A percentile compares a stretch with the other conserved stretches of the same genome.
phyloP scores from a whole-genome alignment of 106 monocot genomes.

The Gastrodia elata region DNA sequence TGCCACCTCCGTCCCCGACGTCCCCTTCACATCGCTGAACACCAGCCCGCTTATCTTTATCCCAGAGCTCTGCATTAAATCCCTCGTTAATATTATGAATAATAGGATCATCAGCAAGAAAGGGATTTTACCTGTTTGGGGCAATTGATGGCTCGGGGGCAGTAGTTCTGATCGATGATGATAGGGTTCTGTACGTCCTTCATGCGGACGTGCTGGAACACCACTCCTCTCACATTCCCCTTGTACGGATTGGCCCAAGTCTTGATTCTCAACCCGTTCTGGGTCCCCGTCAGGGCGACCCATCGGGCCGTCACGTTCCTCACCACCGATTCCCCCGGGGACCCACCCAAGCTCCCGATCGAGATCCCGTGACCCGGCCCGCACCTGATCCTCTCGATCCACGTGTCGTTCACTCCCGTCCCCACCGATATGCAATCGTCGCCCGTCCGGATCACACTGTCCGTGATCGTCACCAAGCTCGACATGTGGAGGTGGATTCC shows the following conservation, averaged over 20 bases:
- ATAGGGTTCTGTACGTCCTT: constrained; percentile 18
- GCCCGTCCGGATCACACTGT: constrained; percentile 18
- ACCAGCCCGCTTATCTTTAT: constrained; percentile 9
- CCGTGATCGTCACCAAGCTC: constrained; percentile 11
- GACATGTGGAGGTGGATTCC: constrained; percentile 32
- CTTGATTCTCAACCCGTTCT: constrained; percentile 20
- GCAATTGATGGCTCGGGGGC: constrained; percentile 11
- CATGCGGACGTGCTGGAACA: constrained; percentile 18
- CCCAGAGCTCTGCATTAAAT: constrained; percentile 5
- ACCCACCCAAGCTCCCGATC: constrained; percentile 25
- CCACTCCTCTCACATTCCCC: constrained; percentile 12
- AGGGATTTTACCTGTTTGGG: constrained; percentile 12
- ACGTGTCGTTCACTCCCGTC: constrained; percentile 13
- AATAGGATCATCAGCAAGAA: neutral
- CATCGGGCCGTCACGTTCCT: constrained; percentile 18
- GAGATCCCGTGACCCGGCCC: constrained; percentile 38
- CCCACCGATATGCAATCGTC: constrained; percentile 44
- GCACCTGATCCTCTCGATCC: constrained; percentile 20
- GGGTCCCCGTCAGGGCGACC: constrained; percentile 5
- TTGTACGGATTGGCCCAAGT: constrained; percentile 20
- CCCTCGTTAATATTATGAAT: neutral
- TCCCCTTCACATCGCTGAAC: constrained; percentile 9
- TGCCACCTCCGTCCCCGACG: constrained; percentile 4
- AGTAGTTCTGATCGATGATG: constrained; percentile 25
- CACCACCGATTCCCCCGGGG: constrained; percentile 7